phyloP scores from a whole-genome alignment of 2,329 filamentous ascomycete genomes.

The Thielaviopsis punctulata region DNA sequence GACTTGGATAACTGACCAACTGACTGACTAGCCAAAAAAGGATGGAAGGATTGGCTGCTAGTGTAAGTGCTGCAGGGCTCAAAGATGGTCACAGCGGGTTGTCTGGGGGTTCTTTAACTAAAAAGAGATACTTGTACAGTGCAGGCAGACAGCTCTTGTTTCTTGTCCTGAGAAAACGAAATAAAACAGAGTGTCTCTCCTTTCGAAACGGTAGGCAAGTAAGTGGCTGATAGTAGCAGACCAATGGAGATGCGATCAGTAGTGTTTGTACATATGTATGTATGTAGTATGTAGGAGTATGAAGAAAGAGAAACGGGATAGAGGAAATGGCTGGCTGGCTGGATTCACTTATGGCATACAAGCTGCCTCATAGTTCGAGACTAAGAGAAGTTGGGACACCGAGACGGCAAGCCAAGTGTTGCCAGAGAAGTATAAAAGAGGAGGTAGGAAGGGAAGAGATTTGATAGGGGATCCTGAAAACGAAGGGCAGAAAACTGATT shows the following conservation, averaged over 20 bases:
- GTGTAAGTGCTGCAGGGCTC: background rate
- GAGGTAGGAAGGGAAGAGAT: background rate
- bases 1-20: too few species aligned
- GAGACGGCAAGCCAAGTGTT: background rate
- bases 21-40: too few species aligned
- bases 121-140: background rate
- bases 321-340: too few species aligned
- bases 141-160: background rate
- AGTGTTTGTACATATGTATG: background rate
- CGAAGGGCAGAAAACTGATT: too few species aligned
- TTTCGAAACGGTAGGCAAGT: too few species aligned
- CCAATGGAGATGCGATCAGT: background rate
- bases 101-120: background rate
- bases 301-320: background rate
- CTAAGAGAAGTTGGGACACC: background rate
- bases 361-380: background rate
- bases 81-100: background rate
- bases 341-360: background rate
- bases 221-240: too few species aligned
- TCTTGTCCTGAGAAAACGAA: background rate
- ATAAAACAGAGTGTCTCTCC: background rate
- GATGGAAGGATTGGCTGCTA: background rate
- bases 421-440: background rate
- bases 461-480: background rate
- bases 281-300: too few species aligned